Percentiles rank a stretch among this genome's conserved stretches.
phyloP scores from a whole-genome alignment of 176 grass and related monocot genomes.

The Leersia perrieri region DNA sequence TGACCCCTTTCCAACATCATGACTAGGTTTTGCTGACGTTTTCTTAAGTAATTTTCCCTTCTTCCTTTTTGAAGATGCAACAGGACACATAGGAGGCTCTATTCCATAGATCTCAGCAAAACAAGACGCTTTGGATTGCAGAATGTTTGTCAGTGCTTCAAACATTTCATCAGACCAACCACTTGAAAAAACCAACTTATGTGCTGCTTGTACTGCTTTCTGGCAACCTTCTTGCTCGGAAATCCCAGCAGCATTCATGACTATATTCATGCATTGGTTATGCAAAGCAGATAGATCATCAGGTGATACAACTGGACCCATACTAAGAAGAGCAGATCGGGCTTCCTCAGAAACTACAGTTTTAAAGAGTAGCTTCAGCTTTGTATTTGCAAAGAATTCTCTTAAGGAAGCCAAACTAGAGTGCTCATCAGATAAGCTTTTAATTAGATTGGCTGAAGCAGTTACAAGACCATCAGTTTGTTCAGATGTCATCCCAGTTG shows the following conservation, averaged over 20 bases:
- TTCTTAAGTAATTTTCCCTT: constrained; percentile 61
- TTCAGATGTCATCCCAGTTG: constrained; percentile 55
- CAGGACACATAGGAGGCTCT: constrained; percentile 28
- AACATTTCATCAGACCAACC: constrained; percentile 73
- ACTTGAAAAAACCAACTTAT: constrained; percentile 62
- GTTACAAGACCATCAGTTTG: constrained; percentile 76
- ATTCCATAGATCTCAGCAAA: constrained; percentile 52
- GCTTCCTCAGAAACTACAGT: constrained; percentile 64
- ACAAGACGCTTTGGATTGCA: constrained; percentile 54
- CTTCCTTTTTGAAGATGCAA: constrained; percentile 53
- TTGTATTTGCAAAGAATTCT: constrained; percentile 59
- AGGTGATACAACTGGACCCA: constrained; percentile 55
- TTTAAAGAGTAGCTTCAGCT: constrained; percentile 62
- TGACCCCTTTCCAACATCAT: constrained; percentile 40
- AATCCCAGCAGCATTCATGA: constrained; percentile 48
- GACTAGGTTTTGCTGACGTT: constrained; percentile 29
- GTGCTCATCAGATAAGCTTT: constrained; percentile 52
- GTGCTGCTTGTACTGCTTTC: constrained; percentile 45
- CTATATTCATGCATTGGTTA: constrained; percentile 63
- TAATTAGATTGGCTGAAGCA: constrained; percentile 66
- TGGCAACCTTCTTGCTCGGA: constrained; percentile 59
- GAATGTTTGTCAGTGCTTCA: constrained; percentile 63
- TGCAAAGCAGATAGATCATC: constrained; percentile 53
- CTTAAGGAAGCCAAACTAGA: constrained; percentile 53
- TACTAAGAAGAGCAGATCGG: constrained; percentile 59